A percentile compares a stretch with the other conserved stretches of the same genome.
phyloP scores from a whole-genome alignment of 1,284 basidiomycete species.

The Ganoderma boninense region DNA sequence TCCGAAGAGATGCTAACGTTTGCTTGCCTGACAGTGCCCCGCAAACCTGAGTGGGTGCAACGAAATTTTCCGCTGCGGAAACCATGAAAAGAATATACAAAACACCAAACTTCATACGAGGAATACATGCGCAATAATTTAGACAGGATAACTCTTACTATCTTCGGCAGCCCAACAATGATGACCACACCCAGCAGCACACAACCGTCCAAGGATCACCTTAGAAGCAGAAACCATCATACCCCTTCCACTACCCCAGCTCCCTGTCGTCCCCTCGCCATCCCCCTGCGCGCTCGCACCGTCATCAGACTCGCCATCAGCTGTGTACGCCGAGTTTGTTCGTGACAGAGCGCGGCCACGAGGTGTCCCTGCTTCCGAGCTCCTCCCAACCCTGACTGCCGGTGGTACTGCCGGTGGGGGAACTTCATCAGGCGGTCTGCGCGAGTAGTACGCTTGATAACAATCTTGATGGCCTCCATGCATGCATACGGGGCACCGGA shows the following conservation, averaged over 20 bases:
- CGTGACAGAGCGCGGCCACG: conserved; percentile 32
- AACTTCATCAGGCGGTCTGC: conserved; percentile 54
- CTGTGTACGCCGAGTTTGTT: conserved; percentile 22
- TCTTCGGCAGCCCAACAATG: conserved; percentile 36
- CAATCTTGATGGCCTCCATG: conserved; percentile 83
- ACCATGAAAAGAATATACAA: background rate
- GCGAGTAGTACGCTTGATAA: conserved; percentile 69
- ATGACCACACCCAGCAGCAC: conserved; percentile 45
- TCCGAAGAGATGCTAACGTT: background rate
- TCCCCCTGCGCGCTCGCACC: conserved; percentile 30
- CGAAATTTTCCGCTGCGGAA: too few species aligned
- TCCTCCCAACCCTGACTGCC: conserved; percentile 19
- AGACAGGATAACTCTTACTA: conserved; percentile 5
- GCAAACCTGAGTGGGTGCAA: background rate
- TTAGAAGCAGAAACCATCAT: conserved; percentile 23
- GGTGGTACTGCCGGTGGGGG: conserved; percentile 13
- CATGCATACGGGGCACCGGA: conserved; percentile 75
- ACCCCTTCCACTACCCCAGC: conserved; percentile 21
- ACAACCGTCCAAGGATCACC: conserved; percentile 35
- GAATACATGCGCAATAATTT: conserved; percentile 3
- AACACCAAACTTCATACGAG: background rate
- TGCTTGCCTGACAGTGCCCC: too few species aligned
- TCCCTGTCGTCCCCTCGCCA: conserved; percentile 29
- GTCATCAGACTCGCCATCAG: conserved; percentile 31
- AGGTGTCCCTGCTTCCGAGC: conserved; percentile 13